phyloP scores from a whole-genome alignment of 2,329 filamentous ascomycete genomes.

The Fusarium fujikuroi region DNA sequence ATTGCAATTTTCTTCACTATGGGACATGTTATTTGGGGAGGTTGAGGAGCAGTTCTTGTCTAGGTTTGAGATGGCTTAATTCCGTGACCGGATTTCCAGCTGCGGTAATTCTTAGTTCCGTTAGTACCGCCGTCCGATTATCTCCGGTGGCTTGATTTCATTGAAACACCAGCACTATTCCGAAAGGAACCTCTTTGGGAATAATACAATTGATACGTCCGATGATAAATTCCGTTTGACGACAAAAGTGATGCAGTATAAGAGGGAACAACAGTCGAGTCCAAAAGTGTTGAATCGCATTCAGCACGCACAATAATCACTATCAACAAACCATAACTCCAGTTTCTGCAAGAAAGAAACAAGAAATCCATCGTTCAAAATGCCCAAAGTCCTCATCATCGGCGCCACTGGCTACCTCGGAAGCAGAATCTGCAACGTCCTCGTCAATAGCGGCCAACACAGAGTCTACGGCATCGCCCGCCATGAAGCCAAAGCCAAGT shows the following conservation, averaged over 20 bases:
- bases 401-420: neutral
- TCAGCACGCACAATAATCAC: neutral
- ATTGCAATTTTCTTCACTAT: neutral
- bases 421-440: accelerated
- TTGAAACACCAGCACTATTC: neutral
- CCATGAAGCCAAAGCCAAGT: neutral
- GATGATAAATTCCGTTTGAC: neutral
- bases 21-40: neutral
- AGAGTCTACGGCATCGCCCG: neutral
- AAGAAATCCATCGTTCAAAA: accelerated
- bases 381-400: neutral
- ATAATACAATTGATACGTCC: neutral
- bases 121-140: neutral
- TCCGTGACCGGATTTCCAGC: neutral
- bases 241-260: neutral
- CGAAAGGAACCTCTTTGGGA: neutral
- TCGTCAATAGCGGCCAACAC: neutral
- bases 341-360: no score
- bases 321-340: no score
- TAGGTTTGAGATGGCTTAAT: neutral
- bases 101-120: neutral
- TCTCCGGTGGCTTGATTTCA: neutral
- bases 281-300: neutral
- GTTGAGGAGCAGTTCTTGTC: neutral
- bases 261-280: neutral